phyloP scores from a whole-genome alignment of 768 basidiomycete genomes.

The Mycena galopus region DNA sequence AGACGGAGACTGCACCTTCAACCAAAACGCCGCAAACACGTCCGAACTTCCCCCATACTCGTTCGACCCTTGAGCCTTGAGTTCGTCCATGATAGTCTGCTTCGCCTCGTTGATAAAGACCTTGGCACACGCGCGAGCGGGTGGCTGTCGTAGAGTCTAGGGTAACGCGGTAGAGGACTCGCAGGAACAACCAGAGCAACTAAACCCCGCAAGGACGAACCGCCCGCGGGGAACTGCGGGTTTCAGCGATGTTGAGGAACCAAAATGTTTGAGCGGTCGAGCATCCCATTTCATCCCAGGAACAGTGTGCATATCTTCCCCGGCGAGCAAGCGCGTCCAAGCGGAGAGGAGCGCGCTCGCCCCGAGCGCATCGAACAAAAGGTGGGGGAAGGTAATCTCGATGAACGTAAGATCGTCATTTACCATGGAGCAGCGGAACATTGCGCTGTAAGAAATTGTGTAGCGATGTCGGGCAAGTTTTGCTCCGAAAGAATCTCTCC shows the following conservation, averaged over 20 bases:
- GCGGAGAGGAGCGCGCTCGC: too few species aligned
- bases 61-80: too few species aligned
- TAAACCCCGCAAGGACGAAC: neutral
- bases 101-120: too few species aligned
- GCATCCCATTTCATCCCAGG: slow-evolving; percentile 21
- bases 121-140: too few species aligned
- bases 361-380: too few species aligned
- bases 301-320: slow-evolving; percentile 10
- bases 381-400: too few species aligned
- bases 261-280: neutral
- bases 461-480: neutral
- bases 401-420: neutral
- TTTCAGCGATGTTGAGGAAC: neutral
- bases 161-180: neutral
- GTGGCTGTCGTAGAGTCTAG: neutral
- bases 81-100: too few species aligned
- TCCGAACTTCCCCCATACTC: too few species aligned
- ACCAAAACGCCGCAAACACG: too few species aligned
- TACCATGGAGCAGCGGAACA: slow-evolving; percentile 14
- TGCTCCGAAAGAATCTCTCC: neutral
- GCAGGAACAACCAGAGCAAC: neutral
- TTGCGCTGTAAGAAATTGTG: neutral
- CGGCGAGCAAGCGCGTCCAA: neutral
- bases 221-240: neutral
- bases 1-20: too few species aligned